phyloP scores from a whole-genome alignment of 176 grass and related monocot genomes.

The Zizania latifolia region DNA sequence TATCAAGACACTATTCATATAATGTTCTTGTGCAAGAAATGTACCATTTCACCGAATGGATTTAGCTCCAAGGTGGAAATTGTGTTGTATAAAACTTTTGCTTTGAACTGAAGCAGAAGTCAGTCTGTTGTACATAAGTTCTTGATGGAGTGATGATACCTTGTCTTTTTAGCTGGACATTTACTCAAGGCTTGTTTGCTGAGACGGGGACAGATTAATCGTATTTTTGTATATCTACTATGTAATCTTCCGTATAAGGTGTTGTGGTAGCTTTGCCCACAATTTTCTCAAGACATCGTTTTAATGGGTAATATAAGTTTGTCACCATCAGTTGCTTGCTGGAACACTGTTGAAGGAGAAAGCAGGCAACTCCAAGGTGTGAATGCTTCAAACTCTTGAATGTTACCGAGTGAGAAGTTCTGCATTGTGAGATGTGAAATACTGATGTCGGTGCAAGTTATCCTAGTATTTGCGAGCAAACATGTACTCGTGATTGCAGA shows the following conservation, averaged over 20 bases:
- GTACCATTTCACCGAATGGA: neutral
- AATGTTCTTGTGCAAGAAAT: conserved; percentile 19
- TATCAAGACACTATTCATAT: conserved; percentile 6
- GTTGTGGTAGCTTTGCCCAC: neutral
- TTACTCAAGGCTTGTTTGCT: neutral
- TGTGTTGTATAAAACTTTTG: conserved; percentile 22
- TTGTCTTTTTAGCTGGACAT: neutral
- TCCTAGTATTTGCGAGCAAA: no score
- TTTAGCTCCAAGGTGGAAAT: neutral
- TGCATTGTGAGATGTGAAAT: neutral
- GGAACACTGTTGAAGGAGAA: neutral
- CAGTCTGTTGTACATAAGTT: neutral
- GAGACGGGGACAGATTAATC: neutral
- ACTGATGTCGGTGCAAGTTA: neutral
- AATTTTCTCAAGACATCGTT: neutral
- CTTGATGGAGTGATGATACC: neutral
- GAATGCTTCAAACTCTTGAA: neutral
- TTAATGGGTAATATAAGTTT: neutral
- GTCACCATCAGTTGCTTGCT: neutral
- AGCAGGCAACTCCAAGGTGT: neutral
- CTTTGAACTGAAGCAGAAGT: conserved; percentile 1
- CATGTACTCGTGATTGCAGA: no score
- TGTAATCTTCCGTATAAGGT: neutral
- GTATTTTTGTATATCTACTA: neutral
- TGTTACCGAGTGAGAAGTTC: neutral